Evolutionary conservation across 148 eudicot genomes (phyloP).

Genomic region (Selenicereus undatus): DNA sequence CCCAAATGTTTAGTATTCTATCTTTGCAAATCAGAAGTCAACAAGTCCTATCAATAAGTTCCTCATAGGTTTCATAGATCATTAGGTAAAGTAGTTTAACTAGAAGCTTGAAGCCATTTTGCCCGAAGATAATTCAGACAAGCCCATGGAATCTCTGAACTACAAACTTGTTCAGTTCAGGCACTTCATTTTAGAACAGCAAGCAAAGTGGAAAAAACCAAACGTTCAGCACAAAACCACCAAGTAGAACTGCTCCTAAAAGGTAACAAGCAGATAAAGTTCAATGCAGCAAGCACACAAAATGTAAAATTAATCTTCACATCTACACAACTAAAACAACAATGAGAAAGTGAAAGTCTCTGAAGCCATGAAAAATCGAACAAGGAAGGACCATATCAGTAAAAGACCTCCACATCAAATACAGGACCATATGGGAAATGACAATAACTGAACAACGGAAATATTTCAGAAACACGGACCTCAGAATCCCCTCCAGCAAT

Average conservation of each 20-base stretch:
- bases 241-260: too few species aligned
- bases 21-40: too few species aligned
- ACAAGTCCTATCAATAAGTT: too few species aligned
- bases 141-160: not conserved
- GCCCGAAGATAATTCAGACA: not conserved
- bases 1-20: too few species aligned
- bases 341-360: not conserved
- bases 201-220: too few species aligned
- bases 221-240: too few species aligned
- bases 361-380: not conserved
- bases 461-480: constrained; percentile 34
- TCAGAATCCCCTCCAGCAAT: constrained; percentile 88
- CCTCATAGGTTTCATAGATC: not conserved
- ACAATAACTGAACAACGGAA: not conserved
- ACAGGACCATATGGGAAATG: not conserved
- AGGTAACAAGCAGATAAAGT: not conserved
- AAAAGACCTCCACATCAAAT: not conserved
- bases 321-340: not conserved
- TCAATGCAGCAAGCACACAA: not conserved
- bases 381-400: not conserved
- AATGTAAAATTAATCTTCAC: not conserved
- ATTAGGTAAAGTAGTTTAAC: not conserved
- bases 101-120: not conserved
- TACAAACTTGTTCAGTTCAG: not conserved
- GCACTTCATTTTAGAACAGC: too few species aligned